Evolutionary conservation across 371 early-diverging fungal species (phyloP), one percentile per base, ranked within the genome.

Genomic region (Choanephora cucurbitarum): DNA sequence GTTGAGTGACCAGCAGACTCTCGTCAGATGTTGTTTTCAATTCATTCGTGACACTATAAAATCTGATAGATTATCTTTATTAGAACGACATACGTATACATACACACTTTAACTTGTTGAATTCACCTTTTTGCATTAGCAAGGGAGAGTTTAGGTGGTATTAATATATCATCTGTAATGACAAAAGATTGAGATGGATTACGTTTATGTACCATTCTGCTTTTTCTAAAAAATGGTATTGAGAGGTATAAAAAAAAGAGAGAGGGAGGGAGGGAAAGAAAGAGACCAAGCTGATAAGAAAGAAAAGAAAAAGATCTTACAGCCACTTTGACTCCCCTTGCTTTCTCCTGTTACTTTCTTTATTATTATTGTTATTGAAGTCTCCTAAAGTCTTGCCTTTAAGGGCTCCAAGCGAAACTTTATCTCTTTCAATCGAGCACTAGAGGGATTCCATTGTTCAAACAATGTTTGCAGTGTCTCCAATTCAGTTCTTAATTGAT

Each of bases 381-480:
- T n/a, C n/a, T n/a, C n/a, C n/a, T 56, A 71, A 33, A 67, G 22
- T 24, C 59, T 54, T 22, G 72, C 69, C 28, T 60, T 61, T 8
- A 92, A 67, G 13, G 94, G 93, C 48, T 95, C 94, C 21, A 94
- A 66, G 14, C 92, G 77, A 73, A 87, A 93, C 69, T 91, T 88
- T 51, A 96, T 76, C 58, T 94, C 94, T 60, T 86, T 87, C 61
- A 88, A 69, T 11, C 66, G 69, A 60, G 84, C 83, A 15, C 84
- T 75, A 6, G 72, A 73, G 0, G 95, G 94, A 40, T 86, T 76
- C 96, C 96, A 96, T 37, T 77, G 57, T 46, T 84, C 79, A 68
- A 88, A 92, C 54, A 87, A 66, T 9, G 62, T 55, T 17, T 78
- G 71, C 19, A 94, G 69, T 4, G 73, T 72, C 14, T 74, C 75